Percentiles rank a stretch among this genome's conserved stretches.
Evolutionary conservation across 108 stramenopile genomes (phyloP).

Genomic region (Pelagomonas calceolata): DNA sequence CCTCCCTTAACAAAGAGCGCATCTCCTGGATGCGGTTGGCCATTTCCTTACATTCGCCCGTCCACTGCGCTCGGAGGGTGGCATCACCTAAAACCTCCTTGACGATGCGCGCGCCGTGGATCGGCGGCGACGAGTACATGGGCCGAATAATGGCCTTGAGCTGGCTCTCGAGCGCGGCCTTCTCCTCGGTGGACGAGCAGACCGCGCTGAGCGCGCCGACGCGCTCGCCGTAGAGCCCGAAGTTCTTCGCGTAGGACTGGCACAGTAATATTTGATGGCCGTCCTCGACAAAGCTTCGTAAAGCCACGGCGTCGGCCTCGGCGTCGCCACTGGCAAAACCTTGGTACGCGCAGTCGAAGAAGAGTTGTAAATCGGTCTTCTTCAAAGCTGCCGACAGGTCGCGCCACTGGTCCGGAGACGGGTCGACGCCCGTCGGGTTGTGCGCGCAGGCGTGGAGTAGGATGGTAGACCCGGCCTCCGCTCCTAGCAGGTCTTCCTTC

Average conservation of each 20-base stretch:
- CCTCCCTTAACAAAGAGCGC: conserved; percentile 58
- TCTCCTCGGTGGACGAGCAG: conserved; percentile 60
- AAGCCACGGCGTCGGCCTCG: conserved; percentile 72
- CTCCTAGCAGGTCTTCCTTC: conserved; percentile 62
- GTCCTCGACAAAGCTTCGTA: conserved; percentile 73
- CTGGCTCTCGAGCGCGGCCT: conserved; percentile 70
- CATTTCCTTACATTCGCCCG: conserved; percentile 78
- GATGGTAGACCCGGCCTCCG: conserved; percentile 70
- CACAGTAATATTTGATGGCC: conserved; percentile 77
- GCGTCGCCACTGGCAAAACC: conserved; percentile 95
- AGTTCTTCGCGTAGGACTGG: conserved; percentile 98
- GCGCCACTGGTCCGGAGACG: conserved; percentile 74
- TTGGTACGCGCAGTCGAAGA: conserved; percentile 97
- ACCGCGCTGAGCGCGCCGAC: conserved; percentile 83
- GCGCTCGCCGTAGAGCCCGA: conserved; percentile 95
- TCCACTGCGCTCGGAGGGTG: conserved; percentile 61
- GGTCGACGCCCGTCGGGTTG: conserved; percentile 98
- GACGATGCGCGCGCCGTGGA: conserved; percentile 87
- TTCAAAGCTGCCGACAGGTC: conserved; percentile 34
- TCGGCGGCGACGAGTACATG: conserved; percentile 91
- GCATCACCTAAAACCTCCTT: conserved; percentile 70
- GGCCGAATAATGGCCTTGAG: conserved; percentile 83
- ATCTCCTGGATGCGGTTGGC: conserved; percentile 77
- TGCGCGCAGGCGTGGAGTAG: conserved; percentile 97
- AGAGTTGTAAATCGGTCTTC: conserved; percentile 24